phyloP scores from a whole-genome alignment of 2,329 filamentous ascomycete species.

The Colletotrichum horii region DNA sequence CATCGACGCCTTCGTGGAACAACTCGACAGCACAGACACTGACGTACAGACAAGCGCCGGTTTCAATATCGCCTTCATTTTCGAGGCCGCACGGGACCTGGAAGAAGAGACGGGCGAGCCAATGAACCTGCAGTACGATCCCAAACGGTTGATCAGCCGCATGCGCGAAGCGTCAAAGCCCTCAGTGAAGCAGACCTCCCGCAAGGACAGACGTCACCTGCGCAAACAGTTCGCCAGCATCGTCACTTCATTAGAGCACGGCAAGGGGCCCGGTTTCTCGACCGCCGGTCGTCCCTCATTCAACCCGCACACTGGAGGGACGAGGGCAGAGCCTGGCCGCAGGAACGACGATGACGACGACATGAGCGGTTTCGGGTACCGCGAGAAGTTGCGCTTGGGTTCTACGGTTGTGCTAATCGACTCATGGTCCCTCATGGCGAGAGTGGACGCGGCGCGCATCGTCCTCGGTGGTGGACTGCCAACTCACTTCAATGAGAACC shows the following conservation, averaged over 20 bases:
- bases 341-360: constrained; percentile 45
- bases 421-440: constrained; percentile 55
- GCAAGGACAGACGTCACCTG: constrained; percentile 52
- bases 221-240: constrained; percentile 56
- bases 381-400: constrained; percentile 54
- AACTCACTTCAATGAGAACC: constrained; percentile 45
- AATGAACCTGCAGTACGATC: constrained; percentile 56
- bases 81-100: constrained; percentile 68
- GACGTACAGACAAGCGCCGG: constrained; percentile 79
- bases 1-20: constrained; percentile 83
- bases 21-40: constrained; percentile 77
- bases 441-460: constrained; percentile 53
- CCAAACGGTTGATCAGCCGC: constrained; percentile 51
- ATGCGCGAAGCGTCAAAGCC: constrained; percentile 52
- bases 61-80: constrained; percentile 81
- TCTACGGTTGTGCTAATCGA: constrained; percentile 51
- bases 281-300: constrained; percentile 46
- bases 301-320: constrained; percentile 47
- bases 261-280: constrained; percentile 60
- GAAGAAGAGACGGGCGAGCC: constrained; percentile 55
- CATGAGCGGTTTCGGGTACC: constrained; percentile 50
- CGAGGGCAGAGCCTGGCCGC: constrained; percentile 37
- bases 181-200: constrained; percentile 55
- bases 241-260: constrained; percentile 58
- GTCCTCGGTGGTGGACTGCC: constrained; percentile 52